Evolutionary conservation across 441 rosid genomes (phyloP), one percentile per base, ranked within the genome.

Genomic region (Macaranga tanarius): DNA sequence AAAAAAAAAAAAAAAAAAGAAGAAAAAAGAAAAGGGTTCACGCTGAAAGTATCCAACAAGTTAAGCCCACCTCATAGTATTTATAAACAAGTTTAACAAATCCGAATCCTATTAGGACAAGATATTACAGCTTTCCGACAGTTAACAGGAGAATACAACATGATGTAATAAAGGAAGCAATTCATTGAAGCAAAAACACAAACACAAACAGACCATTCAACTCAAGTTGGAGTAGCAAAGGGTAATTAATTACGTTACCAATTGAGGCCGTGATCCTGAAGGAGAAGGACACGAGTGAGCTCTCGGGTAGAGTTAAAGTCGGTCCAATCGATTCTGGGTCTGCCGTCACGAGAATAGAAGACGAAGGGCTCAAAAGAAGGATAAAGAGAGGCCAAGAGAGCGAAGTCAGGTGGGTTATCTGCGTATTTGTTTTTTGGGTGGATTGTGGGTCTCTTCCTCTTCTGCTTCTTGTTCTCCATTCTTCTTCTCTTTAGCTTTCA

Each of bases 231-330:
- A 34, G 38, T 3, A 34, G 38, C 6, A 34, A 34, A 7, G 38
- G 38, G 38, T 34, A 34, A 34, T 34, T 34, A 34, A 34, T 34
- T 34, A 34, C 38, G 26, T 69, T 83, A 92, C 97, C 97, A 87
- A 65, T 81, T 69, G 78, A 95, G 77, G 64, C 75, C 82, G 17
- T 91, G 91, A 69, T 90, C 97, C 47, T 93, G 95, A 56, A 90
- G 82, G 23, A 95, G 97, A 64, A 93, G 84, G 83, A 79, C 74
- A 54, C 96, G 91, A 20, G 96, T 93, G 81, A 95, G 97, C 74
- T 95, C 96, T 2, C 97, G 85, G 28, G 95, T 89, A 54, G 98
- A 89, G 76, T 90, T 87, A 85, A 88, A 90, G 76, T 93, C 92
- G 50, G 98, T 87, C 98, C 98, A 95, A 71, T 95, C 89, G 69